phyloP scores from a whole-genome alignment of 805 yeast species.

The Saccharomyces kudriavzevii region DNA sequence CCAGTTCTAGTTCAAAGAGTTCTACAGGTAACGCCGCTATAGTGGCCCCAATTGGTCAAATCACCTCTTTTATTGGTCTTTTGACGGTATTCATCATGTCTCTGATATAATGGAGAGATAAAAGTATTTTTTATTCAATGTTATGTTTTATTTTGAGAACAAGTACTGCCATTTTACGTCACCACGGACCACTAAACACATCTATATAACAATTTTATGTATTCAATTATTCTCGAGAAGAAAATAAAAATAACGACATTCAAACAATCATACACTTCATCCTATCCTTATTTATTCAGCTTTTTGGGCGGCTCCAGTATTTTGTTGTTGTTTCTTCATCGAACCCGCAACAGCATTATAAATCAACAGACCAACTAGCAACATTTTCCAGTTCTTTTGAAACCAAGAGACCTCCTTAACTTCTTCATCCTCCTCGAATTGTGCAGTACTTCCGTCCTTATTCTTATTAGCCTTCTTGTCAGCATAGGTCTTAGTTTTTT shows the following conservation, averaged over 20 bases:
- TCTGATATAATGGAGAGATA: neutral
- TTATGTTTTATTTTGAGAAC: neutral
- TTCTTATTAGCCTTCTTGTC: constrained; percentile 16
- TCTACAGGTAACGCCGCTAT: constrained; percentile 25
- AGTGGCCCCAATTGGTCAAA: constrained; percentile 5
- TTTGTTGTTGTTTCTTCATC: neutral
- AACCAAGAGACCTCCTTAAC: constrained; percentile 19
- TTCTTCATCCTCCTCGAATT: constrained; percentile 17
- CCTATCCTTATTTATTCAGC: neutral
- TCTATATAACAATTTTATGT: neutral
- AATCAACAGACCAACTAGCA: constrained; percentile 21
- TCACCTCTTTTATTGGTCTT: constrained; percentile 2
- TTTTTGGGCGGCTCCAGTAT: neutral
- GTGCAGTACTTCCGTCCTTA: constrained; percentile 8
- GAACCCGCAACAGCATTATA: constrained; percentile 11
- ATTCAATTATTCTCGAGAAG: neutral
- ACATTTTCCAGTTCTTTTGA: constrained; percentile 27
- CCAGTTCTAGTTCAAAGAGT: constrained; percentile 8
- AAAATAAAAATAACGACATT: neutral
- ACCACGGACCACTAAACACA: neutral
- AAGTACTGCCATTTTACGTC: neutral
- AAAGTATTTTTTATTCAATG: neutral
- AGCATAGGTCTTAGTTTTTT: constrained; percentile 26
- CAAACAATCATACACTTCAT: neutral
- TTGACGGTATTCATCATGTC: neutral